A percentile compares a stretch with the other conserved stretches of the same genome.
These are phyloP conservation scores for Cutaneotrichosporon daszewskae DNA, from an alignment of 1,284 basidiomycete species.

Conservation along the genomic window DNA sequence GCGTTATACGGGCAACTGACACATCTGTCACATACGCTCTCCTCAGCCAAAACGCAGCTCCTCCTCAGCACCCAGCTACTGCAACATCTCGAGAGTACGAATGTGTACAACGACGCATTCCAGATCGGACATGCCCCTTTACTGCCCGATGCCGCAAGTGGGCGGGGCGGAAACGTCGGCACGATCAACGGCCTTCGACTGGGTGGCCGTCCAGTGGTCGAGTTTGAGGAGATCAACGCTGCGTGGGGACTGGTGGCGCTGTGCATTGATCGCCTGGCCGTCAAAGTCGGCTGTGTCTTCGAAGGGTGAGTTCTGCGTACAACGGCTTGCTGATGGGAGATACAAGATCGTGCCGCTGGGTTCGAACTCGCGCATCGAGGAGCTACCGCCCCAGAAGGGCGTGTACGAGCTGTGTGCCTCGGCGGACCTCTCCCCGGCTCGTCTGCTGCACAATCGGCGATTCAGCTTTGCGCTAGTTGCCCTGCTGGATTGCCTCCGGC, in stretches of 20 bases:
- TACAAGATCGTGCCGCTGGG: slow-evolving; percentile 87
- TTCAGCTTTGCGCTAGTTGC: slow-evolving; percentile 96
- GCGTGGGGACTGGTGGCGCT: slow-evolving; percentile 97
- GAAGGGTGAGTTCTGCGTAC: slow-evolving; percentile 57
- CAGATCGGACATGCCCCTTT: slow-evolving; percentile 74
- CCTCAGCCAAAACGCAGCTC: slow-evolving; percentile 36
- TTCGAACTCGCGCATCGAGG: slow-evolving; percentile 85
- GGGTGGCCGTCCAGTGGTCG: slow-evolving; percentile 78
- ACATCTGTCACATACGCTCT: slow-evolving; percentile 19
- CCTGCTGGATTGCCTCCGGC: slow-evolving; percentile 87
- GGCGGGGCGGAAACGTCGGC: slow-evolving; percentile 60
- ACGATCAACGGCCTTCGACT: slow-evolving; percentile 94
- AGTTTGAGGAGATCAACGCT: slow-evolving; percentile 98
- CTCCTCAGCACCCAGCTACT: slow-evolving; percentile 43
- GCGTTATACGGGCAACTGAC: slow-evolving; percentile 18
- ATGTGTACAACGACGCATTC: slow-evolving; percentile 98
- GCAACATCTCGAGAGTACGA: slow-evolving; percentile 72
- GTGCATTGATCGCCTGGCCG: slow-evolving; percentile 80
- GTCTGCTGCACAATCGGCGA: slow-evolving; percentile 84
- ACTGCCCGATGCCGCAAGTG: slow-evolving; percentile 4
- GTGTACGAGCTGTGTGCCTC: slow-evolving; percentile 83
- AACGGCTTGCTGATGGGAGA: slow-evolving; percentile 46
- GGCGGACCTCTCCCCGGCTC: slow-evolving; percentile 68
- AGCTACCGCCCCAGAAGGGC: slow-evolving; percentile 74
- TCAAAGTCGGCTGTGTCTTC: slow-evolving; percentile 81